Conservation (phyloP, 176 grass and related monocot genomes). For the Avena insularis region DNA sequence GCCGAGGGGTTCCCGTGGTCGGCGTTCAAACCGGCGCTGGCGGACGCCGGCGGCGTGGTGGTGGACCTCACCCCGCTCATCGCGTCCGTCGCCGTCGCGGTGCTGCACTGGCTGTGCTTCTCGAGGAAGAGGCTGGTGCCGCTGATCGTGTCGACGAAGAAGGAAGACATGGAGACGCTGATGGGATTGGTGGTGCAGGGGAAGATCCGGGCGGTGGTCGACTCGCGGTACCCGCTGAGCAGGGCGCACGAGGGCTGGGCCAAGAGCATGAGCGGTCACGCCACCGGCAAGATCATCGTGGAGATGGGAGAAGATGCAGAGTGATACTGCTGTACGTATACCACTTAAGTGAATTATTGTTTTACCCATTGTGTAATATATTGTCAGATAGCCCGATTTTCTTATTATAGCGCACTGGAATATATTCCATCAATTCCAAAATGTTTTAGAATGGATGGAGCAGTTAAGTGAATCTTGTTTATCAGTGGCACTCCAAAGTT, state of each 20-base stretch:
- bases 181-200: conserved; percentile 46
- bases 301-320: conserved; percentile 34
- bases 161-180: conserved; percentile 57
- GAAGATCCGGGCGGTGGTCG: conserved; percentile 55
- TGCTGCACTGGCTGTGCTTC: conserved; percentile 54
- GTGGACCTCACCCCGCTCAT: conserved; percentile 51
- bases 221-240: conserved; percentile 56
- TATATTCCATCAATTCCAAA: too few relatives aligned
- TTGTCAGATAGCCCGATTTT: too few relatives aligned
- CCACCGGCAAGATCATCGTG: conserved; percentile 60
- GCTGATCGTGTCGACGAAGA: conserved; percentile 39
- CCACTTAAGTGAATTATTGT: neutral
- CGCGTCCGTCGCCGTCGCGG: conserved; percentile 31
- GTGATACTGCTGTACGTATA: neutral
- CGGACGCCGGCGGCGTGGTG: conserved; percentile 56
- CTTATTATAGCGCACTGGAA: too few relatives aligned
- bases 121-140: conserved; percentile 62
- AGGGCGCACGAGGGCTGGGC: conserved; percentile 61
- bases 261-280: conserved; percentile 60
- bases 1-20: conserved; percentile 56
- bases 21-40: conserved; percentile 48
- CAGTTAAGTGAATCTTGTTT: too few relatives aligned
- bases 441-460: too few relatives aligned
- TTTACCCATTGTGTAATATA: too few relatives aligned
- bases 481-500: too few relatives aligned